Evolutionary conservation across 2,329 filamentous ascomycete genomes (phyloP).

Genomic region (Chrysoporthe puriensis): DNA sequence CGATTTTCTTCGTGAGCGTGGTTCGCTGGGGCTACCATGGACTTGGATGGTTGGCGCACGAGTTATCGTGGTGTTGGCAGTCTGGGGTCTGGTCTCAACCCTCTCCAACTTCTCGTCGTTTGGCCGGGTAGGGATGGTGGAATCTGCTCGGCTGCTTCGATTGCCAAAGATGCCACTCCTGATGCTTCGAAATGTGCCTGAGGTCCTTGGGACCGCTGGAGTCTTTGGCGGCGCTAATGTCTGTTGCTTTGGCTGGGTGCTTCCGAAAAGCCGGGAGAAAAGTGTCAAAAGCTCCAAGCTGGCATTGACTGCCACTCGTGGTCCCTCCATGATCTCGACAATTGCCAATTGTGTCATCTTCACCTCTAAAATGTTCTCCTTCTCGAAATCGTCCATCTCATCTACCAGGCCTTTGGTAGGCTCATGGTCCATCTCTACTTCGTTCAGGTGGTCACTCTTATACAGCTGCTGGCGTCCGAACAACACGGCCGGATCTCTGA

Average conservation of each 20-base stretch:
- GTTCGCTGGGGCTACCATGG: conserved; percentile 48
- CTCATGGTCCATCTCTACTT: conserved; percentile 45
- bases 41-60: conserved; percentile 76
- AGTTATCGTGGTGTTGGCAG: conserved; percentile 48
- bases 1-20: conserved; percentile 40
- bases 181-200: conserved; percentile 72
- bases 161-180: conserved; percentile 76
- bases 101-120: conserved; percentile 41
- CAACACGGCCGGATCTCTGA: conserved; percentile 70
- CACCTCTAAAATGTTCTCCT: conserved; percentile 85
- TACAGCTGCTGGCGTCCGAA: conserved; percentile 67
- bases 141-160: conserved; percentile 48
- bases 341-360: conserved; percentile 93
- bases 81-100: conserved; percentile 42
- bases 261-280: conserved; percentile 79
- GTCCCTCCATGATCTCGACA: conserved; percentile 80
- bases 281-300: conserved; percentile 83
- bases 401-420: conserved; percentile 63
- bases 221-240: conserved; percentile 45
- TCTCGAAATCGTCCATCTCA: conserved; percentile 82
- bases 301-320: conserved; percentile 83
- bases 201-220: conserved; percentile 66
- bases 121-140: conserved; percentile 33
- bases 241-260: conserved; percentile 48
- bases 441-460: conserved; percentile 70